Base-by-base conservation (phyloP, 768 basidiomycete genomes). In the Boletus barrowsii region DNA sequence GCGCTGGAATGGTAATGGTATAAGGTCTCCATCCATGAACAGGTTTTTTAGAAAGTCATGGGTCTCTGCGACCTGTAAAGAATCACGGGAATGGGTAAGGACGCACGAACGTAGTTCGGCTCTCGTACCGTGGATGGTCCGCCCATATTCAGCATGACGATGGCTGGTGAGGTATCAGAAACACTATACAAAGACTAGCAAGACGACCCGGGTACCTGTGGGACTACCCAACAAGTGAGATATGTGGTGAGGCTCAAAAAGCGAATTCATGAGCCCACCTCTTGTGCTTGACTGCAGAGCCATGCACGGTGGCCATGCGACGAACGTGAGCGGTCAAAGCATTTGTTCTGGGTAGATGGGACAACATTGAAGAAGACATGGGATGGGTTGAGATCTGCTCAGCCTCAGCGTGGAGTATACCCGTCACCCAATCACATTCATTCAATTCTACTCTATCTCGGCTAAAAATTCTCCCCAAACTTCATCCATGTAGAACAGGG, bases 111-210 rank as follows among this genome's bases (percentile, higher is more conserved):
- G 1, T 14, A 22, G 42, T 24, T 47, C 29, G n/a, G 44, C 47
- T 35, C 36, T 74, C 83, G 62, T 65, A 93, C 93, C 53, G 93
- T 95, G 47, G 90, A 83, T 22, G 96, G 97, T 2, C 97, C 97
- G 42, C 97, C 97, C 97, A 99, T 99, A 72, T 98, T 99, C 75
- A 99, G 77, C 89, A 99, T 90, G 40, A 99, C 93, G 58, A 98
- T 81, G 36, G 90, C 96, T 84, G 51, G 18, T 2, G 44, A 79
- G 45, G 32, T 42, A 51, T 57, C 60, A 59, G 33, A 36, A 42
- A 36, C 36, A n/a, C 8, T 51, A 54, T 24, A 47, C 17, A 26
- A 54, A 37, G 37, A 30, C 50, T 3, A 17, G 39, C 15, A 20
- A n/a, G 30, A 48, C 13, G 20, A 17, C 15, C 11, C 49, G 51